Percentiles rank a stretch among this genome's conserved stretches.
Conservation (phyloP, 495 filamentous ascomycete genomes). For the Staphylotrichum longicolle region DNA sequence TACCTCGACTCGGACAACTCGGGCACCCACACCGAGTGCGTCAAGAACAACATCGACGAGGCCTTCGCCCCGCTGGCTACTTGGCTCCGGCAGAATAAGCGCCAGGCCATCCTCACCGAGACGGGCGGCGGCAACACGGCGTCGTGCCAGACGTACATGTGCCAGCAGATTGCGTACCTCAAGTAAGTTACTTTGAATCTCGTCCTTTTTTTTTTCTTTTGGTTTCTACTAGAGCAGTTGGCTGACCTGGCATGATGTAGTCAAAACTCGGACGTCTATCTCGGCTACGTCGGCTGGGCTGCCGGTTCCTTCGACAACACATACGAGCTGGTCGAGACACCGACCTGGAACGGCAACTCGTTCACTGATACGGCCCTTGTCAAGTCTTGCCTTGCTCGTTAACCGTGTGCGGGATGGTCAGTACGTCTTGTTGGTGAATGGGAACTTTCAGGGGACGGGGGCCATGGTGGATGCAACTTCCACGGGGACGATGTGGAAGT, state of each 20-base stretch:
- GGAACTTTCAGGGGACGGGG: too few species aligned
- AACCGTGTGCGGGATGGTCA: background rate
- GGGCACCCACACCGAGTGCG: slow-evolving; percentile 2
- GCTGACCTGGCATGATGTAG: background rate
- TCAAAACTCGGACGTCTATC: background rate
- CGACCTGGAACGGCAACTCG: background rate
- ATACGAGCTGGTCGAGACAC: background rate
- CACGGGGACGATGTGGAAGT: too few species aligned
- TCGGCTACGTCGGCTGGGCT: slow-evolving; percentile 1
- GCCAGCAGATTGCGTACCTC: background rate
- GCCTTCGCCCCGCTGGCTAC: background rate
- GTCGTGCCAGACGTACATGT: slow-evolving; percentile 1
- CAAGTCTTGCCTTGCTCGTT: background rate
- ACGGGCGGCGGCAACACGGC: slow-evolving; percentile 1
- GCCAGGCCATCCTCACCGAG: slow-evolving; percentile 2
- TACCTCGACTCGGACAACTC: slow-evolving; percentile 4
- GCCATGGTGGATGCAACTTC: too few species aligned
- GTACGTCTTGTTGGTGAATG: too few species aligned
- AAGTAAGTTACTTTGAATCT: background rate
- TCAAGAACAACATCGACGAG: background rate
- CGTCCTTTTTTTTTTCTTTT: background rate
- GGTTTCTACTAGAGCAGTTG: too few species aligned
- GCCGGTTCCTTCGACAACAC: background rate
- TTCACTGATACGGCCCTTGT: background rate
- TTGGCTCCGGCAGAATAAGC: background rate